phyloP scores from a whole-genome alignment of 495 filamentous ascomycete species.

The Penicillium daleae region DNA sequence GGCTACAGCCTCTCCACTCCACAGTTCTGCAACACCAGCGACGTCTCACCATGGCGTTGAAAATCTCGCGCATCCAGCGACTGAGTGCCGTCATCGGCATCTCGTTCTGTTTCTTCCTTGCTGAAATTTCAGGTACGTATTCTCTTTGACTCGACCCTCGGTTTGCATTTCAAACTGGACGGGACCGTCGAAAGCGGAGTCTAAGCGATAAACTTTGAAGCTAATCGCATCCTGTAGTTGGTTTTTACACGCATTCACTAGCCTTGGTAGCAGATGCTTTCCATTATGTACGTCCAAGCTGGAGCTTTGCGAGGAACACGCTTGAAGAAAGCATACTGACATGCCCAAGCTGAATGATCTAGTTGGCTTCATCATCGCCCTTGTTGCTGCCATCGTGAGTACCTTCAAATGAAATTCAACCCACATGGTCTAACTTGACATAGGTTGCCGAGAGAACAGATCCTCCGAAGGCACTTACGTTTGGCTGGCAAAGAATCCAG shows the following conservation, averaged over 20 bases:
- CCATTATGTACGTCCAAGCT: slow-evolving; percentile 70
- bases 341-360: slow-evolving; percentile 80
- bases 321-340: background rate
- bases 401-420: background rate
- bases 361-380: slow-evolving; percentile 79
- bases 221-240: slow-evolving; percentile 47
- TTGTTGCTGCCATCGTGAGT: slow-evolving; percentile 60
- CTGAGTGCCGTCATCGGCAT: slow-evolving; percentile 41
- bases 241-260: slow-evolving; percentile 80
- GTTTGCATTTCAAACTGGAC: background rate
- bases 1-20: background rate
- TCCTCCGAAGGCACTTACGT: slow-evolving; percentile 40
- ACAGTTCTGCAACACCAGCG: background rate
- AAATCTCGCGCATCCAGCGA: slow-evolving; percentile 28
- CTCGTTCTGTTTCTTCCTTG: slow-evolving; percentile 45
- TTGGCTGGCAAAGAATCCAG: slow-evolving; percentile 80
- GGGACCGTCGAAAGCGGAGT: background rate
- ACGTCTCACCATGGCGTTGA: slow-evolving; percentile 1
- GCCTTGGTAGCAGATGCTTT: slow-evolving; percentile 92
- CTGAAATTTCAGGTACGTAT: slow-evolving; percentile 42
- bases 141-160: background rate
- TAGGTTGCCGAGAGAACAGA: slow-evolving; percentile 27
- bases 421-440: background rate
- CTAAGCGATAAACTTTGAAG: background rate
- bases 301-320: background rate